Percentiles rank a stretch among this genome's conserved stretches.
phyloP scores from a whole-genome alignment of 345 rosid genomes.

The Geranium rotundifolium region DNA sequence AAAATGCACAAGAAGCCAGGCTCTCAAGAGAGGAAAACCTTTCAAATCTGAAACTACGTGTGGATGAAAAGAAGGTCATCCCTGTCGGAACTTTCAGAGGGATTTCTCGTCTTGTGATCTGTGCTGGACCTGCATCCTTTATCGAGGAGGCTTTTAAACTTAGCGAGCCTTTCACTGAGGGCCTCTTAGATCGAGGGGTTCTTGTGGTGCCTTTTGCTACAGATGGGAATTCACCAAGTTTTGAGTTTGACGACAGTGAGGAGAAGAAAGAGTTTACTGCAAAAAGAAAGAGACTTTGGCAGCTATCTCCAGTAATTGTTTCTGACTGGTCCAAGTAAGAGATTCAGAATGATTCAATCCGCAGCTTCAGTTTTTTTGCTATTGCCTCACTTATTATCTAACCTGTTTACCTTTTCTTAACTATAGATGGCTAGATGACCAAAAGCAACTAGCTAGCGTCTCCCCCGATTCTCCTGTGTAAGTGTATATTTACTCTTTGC shows the following conservation, averaged over 20 bases:
- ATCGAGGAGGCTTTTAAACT: conserved; percentile 58
- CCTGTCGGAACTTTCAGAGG: conserved; percentile 62
- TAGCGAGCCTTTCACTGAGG: conserved; percentile 63
- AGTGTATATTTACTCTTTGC: conserved; percentile 7
- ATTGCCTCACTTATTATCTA: not conserved
- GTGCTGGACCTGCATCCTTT: conserved; percentile 65
- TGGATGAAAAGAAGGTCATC: conserved; percentile 49
- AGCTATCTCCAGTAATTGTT: conserved; percentile 45
- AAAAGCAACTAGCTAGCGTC: conserved; percentile 73
- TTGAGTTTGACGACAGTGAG: conserved; percentile 59
- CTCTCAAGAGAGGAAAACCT: conserved; percentile 89
- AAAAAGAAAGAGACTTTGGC: conserved; percentile 77
- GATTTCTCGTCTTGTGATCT: conserved; percentile 71
- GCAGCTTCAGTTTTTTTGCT: not conserved
- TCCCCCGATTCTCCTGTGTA: conserved; percentile 87
- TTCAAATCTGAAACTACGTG: conserved; percentile 75
- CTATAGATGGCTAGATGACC: conserved; percentile 75
- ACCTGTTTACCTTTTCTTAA: conserved; percentile 1
- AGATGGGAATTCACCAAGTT: conserved; percentile 49
- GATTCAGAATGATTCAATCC: not conserved
- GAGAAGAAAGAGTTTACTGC: conserved; percentile 36
- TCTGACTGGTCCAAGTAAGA: conserved; percentile 81
- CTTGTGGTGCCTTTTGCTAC: conserved; percentile 74
- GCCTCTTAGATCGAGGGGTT: conserved; percentile 80
- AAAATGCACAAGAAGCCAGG: conserved; percentile 64